These are phyloP conservation scores for Iberis pinnata DNA, from an alignment of 345 rosid species.

Conservation along the genomic window DNA sequence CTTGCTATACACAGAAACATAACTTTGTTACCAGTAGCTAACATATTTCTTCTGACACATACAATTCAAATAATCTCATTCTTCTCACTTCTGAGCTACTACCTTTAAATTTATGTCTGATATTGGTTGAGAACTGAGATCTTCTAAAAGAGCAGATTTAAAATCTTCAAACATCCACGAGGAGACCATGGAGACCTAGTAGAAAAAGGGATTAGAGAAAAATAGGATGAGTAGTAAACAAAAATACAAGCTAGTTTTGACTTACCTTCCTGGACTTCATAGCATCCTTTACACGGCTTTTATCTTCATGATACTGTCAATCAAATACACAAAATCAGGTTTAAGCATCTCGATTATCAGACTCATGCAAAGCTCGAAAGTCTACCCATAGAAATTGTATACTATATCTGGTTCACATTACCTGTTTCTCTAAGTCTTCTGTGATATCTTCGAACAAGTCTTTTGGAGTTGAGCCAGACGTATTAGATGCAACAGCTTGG, in stretches of 20 bases:
- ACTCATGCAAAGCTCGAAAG: slow-evolving; percentile 8
- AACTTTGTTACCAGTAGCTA: slow-evolving; percentile 1
- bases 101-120: slow-evolving; percentile 81
- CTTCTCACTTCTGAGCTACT: too few species aligned
- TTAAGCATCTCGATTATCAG: slow-evolving; percentile 8
- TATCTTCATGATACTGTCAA: slow-evolving; percentile 82
- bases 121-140: slow-evolving; percentile 42
- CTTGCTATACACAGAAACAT: slow-evolving; percentile 4
- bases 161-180: slow-evolving; percentile 77
- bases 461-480: slow-evolving; percentile 84
- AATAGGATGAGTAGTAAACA: slow-evolving; percentile 4
- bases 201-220: slow-evolving; percentile 20
- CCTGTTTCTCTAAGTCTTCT: slow-evolving; percentile 84
- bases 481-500: slow-evolving; percentile 81
- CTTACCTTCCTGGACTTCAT: slow-evolving; percentile 74
- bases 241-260: neutral
- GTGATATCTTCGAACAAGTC: slow-evolving; percentile 88
- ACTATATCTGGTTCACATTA: slow-evolving; percentile 18
- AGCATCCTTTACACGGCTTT: slow-evolving; percentile 61
- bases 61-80: slow-evolving; percentile 3
- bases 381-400: neutral
- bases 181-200: slow-evolving; percentile 48
- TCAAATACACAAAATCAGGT: neutral
- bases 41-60: neutral
- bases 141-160: slow-evolving; percentile 50